Percentiles rank a stretch among this genome's conserved stretches.
phyloP scores from a whole-genome alignment of 2,329 filamentous ascomycete species.

The Diplodia sapinea region DNA sequence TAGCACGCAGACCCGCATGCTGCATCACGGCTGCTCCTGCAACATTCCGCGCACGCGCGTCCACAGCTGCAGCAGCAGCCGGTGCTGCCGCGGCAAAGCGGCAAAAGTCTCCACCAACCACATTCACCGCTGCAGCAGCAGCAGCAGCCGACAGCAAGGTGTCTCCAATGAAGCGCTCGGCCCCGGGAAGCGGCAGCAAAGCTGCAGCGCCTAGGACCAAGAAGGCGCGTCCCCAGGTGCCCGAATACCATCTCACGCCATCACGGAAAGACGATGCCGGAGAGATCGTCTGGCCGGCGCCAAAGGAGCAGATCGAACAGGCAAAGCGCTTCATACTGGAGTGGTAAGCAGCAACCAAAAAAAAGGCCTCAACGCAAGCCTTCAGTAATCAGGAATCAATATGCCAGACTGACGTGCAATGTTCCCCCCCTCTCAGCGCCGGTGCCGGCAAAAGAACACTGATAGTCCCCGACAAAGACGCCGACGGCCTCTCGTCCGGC shows the following conservation, averaged over 20 bases:
- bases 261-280: constrained; percentile 23
- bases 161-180: constrained; percentile 21
- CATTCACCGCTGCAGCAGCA: not conserved
- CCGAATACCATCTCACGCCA: constrained; percentile 29
- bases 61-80: not conserved
- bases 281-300: constrained; percentile 62
- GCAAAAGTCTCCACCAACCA: not conserved
- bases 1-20: not conserved
- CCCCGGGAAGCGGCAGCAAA: not conserved
- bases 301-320: constrained; percentile 59
- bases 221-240: constrained; percentile 16
- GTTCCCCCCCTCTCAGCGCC: constrained; percentile 51
- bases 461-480: constrained; percentile 72
- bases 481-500: constrained; percentile 69
- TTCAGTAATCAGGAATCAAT: not conserved
- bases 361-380: no score
- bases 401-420: constrained; percentile 1
- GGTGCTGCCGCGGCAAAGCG: not conserved
- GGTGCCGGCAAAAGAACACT: constrained; percentile 58
- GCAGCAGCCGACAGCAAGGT: not conserved
- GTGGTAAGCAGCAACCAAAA: constrained; percentile 53
- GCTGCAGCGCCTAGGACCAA: constrained; percentile 18
- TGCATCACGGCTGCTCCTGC: not conserved
- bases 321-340: constrained; percentile 64
- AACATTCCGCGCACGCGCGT: not conserved